Conservation (phyloP, 805 yeast genomes). For the Clavispora carvajalis region DNA sequence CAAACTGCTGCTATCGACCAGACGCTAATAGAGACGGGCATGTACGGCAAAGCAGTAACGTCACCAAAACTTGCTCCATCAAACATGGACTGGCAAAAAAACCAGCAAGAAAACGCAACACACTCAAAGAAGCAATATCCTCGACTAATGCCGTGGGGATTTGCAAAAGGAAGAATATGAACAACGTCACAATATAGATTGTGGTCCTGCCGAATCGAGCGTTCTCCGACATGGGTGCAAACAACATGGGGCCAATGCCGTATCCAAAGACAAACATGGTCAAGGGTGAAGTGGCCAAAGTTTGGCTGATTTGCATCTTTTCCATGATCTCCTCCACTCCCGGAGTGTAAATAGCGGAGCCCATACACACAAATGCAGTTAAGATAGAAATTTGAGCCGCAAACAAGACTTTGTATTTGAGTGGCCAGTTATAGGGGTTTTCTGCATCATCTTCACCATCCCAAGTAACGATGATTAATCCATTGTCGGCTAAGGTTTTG, state of each 20-base stretch:
- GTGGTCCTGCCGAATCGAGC: slow-evolving; percentile 48
- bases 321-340: slow-evolving; percentile 42
- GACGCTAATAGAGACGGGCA: slow-evolving; percentile 42
- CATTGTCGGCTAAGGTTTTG: neutral
- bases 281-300: slow-evolving; percentile 45
- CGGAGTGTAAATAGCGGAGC: slow-evolving; percentile 52
- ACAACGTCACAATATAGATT: slow-evolving; percentile 41
- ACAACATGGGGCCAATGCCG: slow-evolving; percentile 54
- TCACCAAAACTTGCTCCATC: slow-evolving; percentile 54
- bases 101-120: slow-evolving; percentile 49
- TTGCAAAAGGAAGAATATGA: slow-evolving; percentile 46
- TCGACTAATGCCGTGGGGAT: slow-evolving; percentile 48
- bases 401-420: slow-evolving; percentile 31
- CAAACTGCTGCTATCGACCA: slow-evolving; percentile 52
- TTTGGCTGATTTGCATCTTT: slow-evolving; percentile 41
- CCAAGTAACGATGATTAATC: slow-evolving; percentile 21
- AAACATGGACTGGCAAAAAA: slow-evolving; percentile 53
- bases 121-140: slow-evolving; percentile 45
- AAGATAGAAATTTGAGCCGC: slow-evolving; percentile 37
- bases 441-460: slow-evolving; percentile 47
- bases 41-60: slow-evolving; percentile 35
- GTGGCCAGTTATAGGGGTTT: slow-evolving; percentile 56
- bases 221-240: slow-evolving; percentile 55
- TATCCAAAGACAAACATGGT: slow-evolving; percentile 55
- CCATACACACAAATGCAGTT: slow-evolving; percentile 49